Conservation (phyloP, 805 yeast species). For the Blastobotrys americana region DNA sequence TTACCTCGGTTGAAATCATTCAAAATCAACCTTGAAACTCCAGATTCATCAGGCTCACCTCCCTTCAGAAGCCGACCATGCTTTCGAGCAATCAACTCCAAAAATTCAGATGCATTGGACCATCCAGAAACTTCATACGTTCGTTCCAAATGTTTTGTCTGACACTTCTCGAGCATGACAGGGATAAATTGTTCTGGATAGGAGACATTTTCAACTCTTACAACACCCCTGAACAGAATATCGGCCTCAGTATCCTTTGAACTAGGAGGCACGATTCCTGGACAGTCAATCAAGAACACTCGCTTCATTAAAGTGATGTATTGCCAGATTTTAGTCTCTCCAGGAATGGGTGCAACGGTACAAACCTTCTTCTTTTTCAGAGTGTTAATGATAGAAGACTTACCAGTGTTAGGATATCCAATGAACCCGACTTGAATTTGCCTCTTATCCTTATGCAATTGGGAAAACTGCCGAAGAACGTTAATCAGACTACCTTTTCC, state of each 20-base stretch:
- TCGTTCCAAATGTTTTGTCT: constrained; percentile 84
- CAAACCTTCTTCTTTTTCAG: constrained; percentile 92
- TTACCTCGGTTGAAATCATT: constrained; percentile 96
- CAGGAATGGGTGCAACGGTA: constrained; percentile 96
- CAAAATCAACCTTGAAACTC: constrained; percentile 82
- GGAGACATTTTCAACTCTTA: constrained; percentile 95
- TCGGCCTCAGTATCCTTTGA: constrained; percentile 84
- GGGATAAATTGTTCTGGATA: constrained; percentile 94
- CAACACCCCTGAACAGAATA: constrained; percentile 92
- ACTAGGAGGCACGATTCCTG: constrained; percentile 98
- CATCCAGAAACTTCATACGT: constrained; percentile 94
- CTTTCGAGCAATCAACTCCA: constrained; percentile 86
- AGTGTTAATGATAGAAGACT: constrained; percentile 91
- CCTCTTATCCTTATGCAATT: constrained; percentile 84
- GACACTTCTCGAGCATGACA: constrained; percentile 75
- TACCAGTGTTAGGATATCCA: constrained; percentile 98
- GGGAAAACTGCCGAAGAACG: constrained; percentile 83
- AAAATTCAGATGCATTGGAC: constrained; percentile 65
- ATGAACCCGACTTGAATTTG: constrained; percentile 96
- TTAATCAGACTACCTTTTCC: constrained; percentile 97
- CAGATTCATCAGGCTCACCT: constrained; percentile 95
- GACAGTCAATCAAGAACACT: constrained; percentile 93
- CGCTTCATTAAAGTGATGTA: constrained; percentile 95
- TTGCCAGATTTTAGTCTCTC: constrained; percentile 99
- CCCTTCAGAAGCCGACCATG: constrained; percentile 91